Base-by-base conservation (phyloP, 83 land plant genomes). In the Isoetes engelmannii region DNA sequence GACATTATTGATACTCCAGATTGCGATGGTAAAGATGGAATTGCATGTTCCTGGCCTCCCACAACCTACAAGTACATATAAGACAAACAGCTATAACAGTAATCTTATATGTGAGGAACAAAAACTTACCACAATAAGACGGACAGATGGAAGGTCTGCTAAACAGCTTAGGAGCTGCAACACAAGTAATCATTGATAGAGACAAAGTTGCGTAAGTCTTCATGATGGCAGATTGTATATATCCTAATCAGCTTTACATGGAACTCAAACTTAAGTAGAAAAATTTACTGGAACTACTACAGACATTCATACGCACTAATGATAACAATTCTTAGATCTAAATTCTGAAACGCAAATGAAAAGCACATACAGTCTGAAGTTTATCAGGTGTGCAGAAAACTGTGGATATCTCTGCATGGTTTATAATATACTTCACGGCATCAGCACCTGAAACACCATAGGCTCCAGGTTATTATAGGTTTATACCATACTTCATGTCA, bases 331-430 rank as follows among this genome's bases (percentile, higher is more conserved):
- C 37, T 28, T 28, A 28, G 37, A 28, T 28, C 37, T 28, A 28
- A 28, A 28, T 28, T 28, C 37, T 28, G 37, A 2, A 6, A 64
- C 18, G 19, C 18, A 18, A 59, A 18, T 19, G 19, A 59, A 18
- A 59, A 18, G 12, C 10, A 37, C 96, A 82, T 66, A 94, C 97
- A 78, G 73, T 84, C 59, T 84, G 80, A 69, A 95, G 75, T 45
- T 83, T 89, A 62, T 85, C 86, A 28, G 86, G 89, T 66, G 89
- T 86, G 75, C 99, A 95, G 75, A 95, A 95, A 5, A 92, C 84
- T 69, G 81, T 87, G 56, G 85, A 69, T 44, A 92, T 75, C 57
- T 67, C 81, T 61, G 94, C 87, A 82, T 95, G 99, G 71, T 85
- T 87, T 48, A 89, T 84, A 68, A 95, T 92, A 65, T 84, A 95